Evolutionary conservation across 2,329 filamentous ascomycete genomes (phyloP).

Genomic region (Aspergillus fructus): DNA sequence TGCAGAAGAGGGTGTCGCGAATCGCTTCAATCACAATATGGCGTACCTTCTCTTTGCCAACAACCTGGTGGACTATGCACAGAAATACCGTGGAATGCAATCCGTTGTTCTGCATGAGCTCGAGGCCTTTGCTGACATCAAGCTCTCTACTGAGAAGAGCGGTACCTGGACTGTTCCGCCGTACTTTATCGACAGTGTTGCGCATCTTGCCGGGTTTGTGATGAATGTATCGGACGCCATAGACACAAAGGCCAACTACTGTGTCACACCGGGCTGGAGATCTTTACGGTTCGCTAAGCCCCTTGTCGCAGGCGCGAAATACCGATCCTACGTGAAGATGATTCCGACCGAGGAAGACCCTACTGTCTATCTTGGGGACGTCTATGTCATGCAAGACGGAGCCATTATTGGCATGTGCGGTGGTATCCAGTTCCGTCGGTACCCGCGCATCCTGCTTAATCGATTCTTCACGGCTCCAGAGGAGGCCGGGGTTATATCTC

Average conservation of each 20-base stretch:
- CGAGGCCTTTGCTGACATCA: neutral
- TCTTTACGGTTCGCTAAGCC: constrained; percentile 26
- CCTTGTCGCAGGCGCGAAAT: constrained; percentile 24
- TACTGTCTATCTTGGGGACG: constrained; percentile 38
- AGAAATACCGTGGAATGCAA: neutral
- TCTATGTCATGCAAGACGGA: constrained; percentile 38
- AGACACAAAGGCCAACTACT: constrained; percentile 6
- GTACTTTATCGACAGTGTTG: constrained; percentile 9
- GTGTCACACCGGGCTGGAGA: constrained; percentile 9
- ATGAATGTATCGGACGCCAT: constrained; percentile 10
- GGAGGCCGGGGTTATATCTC: neutral
- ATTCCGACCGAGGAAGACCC: constrained; percentile 27
- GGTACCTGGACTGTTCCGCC: constrained; percentile 26
- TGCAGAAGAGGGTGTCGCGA: neutral
- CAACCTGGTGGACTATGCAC: neutral
- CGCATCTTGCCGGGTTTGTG: constrained; percentile 9
- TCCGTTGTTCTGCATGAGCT: neutral
- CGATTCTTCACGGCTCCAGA: constrained; percentile 18
- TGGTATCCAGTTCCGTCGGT: constrained; percentile 36
- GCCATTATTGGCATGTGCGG: constrained; percentile 34
- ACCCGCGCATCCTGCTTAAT: constrained; percentile 21
- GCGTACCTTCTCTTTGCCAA: neutral
- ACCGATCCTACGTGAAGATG: constrained; percentile 35
- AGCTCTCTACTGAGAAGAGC: neutral
- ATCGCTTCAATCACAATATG: neutral